Evolutionary conservation across 192 early-diverging fungal genomes (phyloP).

Genomic region (Backusella tarrabulga): DNA sequence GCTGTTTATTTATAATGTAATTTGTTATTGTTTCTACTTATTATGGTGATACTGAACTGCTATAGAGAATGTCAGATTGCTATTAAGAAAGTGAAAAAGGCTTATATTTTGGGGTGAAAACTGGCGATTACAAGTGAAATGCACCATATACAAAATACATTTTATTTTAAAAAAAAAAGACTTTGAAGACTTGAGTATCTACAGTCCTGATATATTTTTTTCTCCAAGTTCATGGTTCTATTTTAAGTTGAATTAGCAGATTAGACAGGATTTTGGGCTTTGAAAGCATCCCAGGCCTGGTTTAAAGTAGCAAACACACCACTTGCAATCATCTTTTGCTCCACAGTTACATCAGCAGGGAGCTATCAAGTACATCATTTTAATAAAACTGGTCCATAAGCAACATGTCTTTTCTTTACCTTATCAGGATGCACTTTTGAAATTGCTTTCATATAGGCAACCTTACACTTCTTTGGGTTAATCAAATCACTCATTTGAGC

Average conservation of each 20-base stretch:
- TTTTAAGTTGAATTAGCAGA: not conserved
- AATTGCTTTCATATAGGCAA: conserved; percentile 91
- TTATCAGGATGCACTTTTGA: conserved; percentile 95
- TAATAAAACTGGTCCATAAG: not conserved
- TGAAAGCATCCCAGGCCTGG: conserved; percentile 94
- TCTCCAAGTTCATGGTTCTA: not conserved
- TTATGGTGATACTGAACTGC: no score
- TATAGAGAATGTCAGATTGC: no score
- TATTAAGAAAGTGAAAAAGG: no score
- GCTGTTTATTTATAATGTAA: no score
- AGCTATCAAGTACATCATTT: conserved; percentile 38
- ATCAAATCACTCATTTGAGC: conserved; percentile 86
- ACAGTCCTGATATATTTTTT: not conserved
- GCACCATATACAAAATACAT: not conserved
- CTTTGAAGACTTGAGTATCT: no score
- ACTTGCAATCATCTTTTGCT: conserved; percentile 84
- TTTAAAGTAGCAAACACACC: conserved; percentile 86
- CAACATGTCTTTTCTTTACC: conserved; percentile 37
- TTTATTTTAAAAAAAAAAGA: not conserved
- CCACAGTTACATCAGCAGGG: conserved; percentile 55
- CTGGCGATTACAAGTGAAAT: no score
- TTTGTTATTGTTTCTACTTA: no score
- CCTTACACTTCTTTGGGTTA: conserved; percentile 83
- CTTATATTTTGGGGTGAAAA: no score
- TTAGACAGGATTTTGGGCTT: conserved; percentile 61